Percentiles rank a stretch among this genome's conserved stretches.
Conservation (phyloP, 495 filamentous ascomycete genomes). For the Neurospora sp. region DNA sequence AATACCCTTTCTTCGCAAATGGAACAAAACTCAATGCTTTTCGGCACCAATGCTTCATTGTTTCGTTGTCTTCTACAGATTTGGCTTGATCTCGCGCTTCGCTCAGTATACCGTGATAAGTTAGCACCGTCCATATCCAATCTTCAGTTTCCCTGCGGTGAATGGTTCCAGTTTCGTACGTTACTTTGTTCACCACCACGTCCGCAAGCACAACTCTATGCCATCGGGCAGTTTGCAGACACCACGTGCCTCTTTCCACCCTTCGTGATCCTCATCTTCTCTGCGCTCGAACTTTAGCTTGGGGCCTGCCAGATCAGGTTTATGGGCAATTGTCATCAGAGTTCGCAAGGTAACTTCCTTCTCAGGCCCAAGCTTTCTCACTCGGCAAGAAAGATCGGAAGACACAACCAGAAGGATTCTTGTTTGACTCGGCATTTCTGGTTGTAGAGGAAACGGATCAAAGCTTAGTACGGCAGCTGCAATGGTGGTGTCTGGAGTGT, state of each 20-base stretch:
- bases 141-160: background rate
- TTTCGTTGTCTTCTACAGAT: background rate
- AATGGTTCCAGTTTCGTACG: background rate
- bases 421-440: background rate
- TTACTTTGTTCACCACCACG: background rate
- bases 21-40: background rate
- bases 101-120: background rate
- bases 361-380: background rate
- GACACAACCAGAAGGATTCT: background rate
- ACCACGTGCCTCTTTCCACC: background rate
- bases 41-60: background rate
- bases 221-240: background rate
- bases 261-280: fast-evolving
- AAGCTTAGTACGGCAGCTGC: background rate
- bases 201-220: background rate
- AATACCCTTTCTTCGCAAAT: background rate
- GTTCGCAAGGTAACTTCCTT: background rate
- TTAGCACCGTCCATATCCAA: background rate
- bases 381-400: background rate
- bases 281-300: fast-evolving
- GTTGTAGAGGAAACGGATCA: background rate
- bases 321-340: background rate
- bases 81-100: background rate
- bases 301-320: fast-evolving
- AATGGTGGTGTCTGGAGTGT: background rate